phyloP scores from a whole-genome alignment of 2,329 filamentous ascomycete genomes.

The Teratosphaeria nubilosa region DNA sequence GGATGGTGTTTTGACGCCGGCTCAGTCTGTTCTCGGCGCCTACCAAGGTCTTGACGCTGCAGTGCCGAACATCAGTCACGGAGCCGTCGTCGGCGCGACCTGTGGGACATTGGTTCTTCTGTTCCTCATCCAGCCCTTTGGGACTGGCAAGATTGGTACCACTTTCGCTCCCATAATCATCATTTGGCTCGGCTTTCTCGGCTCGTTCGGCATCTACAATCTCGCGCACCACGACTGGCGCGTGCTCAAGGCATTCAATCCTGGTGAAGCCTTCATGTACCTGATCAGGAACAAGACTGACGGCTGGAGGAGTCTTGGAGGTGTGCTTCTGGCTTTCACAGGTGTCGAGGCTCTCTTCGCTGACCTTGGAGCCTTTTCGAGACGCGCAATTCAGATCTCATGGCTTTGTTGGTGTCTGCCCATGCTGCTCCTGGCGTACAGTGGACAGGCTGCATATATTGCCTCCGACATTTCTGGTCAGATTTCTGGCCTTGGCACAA shows the following conservation, averaged over 20 bases:
- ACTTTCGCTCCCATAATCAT: constrained; percentile 58
- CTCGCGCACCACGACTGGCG: constrained; percentile 36
- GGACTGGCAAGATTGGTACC: constrained; percentile 49
- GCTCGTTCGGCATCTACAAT: constrained; percentile 53
- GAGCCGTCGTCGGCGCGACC: constrained; percentile 52
- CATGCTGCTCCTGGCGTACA: constrained; percentile 56
- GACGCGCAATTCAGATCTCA: constrained; percentile 57
- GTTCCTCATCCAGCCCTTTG: constrained; percentile 56
- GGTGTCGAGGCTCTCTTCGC: constrained; percentile 72
- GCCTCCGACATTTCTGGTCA: constrained; percentile 22
- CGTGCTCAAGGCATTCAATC: constrained; percentile 44
- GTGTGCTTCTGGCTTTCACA: constrained; percentile 64
- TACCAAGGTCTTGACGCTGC: constrained; percentile 52
- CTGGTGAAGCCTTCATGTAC: constrained; percentile 51
- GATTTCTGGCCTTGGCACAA: background rate
- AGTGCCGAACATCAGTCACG: constrained; percentile 43
- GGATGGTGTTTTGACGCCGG: constrained; percentile 58
- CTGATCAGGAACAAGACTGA: constrained; percentile 48
- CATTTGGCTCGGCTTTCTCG: constrained; percentile 55
- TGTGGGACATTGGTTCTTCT: constrained; percentile 56
- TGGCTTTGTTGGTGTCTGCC: constrained; percentile 61
- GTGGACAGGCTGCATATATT: constrained; percentile 66
- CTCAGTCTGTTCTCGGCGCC: constrained; percentile 59
- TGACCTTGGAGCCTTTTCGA: constrained; percentile 60
- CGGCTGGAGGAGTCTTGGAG: constrained; percentile 55